Evolutionary conservation across 805 yeast species (phyloP).

Genomic region (Kluyveromyces dobzhanskii): DNA sequence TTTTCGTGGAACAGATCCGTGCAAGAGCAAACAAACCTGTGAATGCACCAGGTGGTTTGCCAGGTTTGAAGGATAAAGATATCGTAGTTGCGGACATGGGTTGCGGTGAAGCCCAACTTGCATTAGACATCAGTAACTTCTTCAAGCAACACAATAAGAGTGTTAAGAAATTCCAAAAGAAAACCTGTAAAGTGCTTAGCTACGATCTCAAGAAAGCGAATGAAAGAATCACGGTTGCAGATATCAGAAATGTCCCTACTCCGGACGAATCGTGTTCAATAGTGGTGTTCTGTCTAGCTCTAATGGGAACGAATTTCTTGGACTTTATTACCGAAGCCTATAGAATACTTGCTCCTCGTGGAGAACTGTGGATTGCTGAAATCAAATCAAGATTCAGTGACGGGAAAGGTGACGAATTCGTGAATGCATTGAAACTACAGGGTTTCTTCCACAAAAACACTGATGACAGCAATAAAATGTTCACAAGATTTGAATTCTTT

Average conservation of each 20-base stretch:
- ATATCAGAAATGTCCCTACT: constrained; percentile 83
- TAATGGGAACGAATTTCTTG: constrained; percentile 95
- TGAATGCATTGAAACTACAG: constrained; percentile 58
- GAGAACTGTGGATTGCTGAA: constrained; percentile 96
- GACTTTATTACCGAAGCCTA: constrained; percentile 89
- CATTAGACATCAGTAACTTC: constrained; percentile 53
- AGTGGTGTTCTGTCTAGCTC: constrained; percentile 87
- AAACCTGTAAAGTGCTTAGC: constrained; percentile 64
- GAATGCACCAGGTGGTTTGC: constrained; percentile 94
- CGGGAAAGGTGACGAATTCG: constrained; percentile 70
- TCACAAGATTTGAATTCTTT: constrained; percentile 87
- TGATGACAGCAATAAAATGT: constrained; percentile 85
- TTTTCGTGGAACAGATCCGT: constrained; percentile 66
- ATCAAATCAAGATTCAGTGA: constrained; percentile 87
- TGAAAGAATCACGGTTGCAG: constrained; percentile 91
- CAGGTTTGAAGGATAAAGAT: constrained; percentile 49
- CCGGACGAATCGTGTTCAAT: constrained; percentile 70
- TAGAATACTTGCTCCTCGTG: constrained; percentile 78
- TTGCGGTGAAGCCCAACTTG: constrained; percentile 93
- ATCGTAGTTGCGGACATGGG: constrained; percentile 97
- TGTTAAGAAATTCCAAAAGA: constrained; percentile 31
- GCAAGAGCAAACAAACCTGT: constrained; percentile 54
- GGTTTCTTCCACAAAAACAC: constrained; percentile 88
- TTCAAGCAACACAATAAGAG: constrained; percentile 30
- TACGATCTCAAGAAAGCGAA: constrained; percentile 90